Evolutionary conservation across 2,329 filamentous ascomycete genomes (phyloP).

Genomic region (Aspergillus quadrilineatus): DNA sequence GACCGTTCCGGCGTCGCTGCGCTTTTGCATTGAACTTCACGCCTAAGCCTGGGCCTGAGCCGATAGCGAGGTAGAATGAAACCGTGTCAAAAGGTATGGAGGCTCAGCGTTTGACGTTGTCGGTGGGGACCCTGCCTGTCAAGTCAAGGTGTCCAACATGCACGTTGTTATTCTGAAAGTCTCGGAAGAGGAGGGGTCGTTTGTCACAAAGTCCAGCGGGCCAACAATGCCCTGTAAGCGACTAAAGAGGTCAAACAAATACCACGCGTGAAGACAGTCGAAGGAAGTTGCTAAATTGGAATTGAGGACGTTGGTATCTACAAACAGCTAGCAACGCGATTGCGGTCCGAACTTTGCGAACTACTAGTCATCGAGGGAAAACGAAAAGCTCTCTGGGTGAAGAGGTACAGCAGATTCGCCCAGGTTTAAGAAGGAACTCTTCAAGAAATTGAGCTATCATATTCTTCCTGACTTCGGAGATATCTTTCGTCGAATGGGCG

Average conservation of each 20-base stretch:
- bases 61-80: constrained; percentile 17
- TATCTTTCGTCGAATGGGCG: constrained; percentile 13
- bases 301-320: constrained; percentile 16
- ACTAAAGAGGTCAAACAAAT: constrained; percentile 1
- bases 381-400: constrained; percentile 1
- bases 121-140: neutral
- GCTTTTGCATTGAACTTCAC: constrained; percentile 30
- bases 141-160: neutral
- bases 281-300: neutral
- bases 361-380: constrained; percentile 3
- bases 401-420: constrained; percentile 9
- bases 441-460: constrained; percentile 21
- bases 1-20: constrained; percentile 26
- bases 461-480: constrained; percentile 17
- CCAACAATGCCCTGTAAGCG: neutral
- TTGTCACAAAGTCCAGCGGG: constrained; percentile 3
- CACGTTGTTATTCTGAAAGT: neutral
- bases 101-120: constrained; percentile 10
- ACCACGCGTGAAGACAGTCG: neutral
- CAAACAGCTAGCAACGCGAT: constrained; percentile 13
- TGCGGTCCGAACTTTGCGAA: neutral
- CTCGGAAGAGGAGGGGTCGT: neutral
- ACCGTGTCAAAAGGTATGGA: constrained; percentile 15
- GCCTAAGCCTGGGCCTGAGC: constrained; percentile 20
- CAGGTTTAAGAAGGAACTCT: constrained; percentile 19